Conservation (phyloP, 768 basidiomycete genomes). For the Auricularia heimuer region DNA sequence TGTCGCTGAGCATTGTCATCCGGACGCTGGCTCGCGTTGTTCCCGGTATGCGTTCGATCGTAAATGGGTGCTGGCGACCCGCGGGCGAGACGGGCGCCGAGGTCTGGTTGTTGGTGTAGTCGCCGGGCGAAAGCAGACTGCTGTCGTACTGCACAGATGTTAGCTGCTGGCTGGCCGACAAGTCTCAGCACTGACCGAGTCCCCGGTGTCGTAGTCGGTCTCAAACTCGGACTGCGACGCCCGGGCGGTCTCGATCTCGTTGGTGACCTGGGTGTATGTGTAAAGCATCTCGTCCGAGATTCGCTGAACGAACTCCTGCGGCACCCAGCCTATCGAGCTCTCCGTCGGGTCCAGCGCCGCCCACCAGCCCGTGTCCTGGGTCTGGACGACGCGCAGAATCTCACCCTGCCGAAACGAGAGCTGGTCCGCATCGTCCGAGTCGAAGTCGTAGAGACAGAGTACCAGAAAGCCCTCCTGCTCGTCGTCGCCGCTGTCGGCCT, state of each 20-base stretch:
- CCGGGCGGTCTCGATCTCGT: slow-evolving; percentile 23
- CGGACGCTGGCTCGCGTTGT: background rate
- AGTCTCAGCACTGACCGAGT: background rate
- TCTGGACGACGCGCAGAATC: slow-evolving; percentile 55
- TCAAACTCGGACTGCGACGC: slow-evolving; percentile 34
- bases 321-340: slow-evolving; percentile 62
- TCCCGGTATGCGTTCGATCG: background rate
- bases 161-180: background rate
- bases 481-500: background rate
- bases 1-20: background rate
- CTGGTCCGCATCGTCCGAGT: slow-evolving; percentile 49
- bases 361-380: slow-evolving; percentile 74
- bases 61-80: background rate
- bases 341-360: slow-evolving; percentile 53
- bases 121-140: slow-evolving; percentile 28
- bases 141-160: slow-evolving; percentile 30
- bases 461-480: slow-evolving; percentile 31
- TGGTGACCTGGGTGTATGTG: slow-evolving; percentile 32
- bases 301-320: slow-evolving; percentile 54
- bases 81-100: background rate
- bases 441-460: slow-evolving; percentile 60
- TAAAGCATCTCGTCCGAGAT: slow-evolving; percentile 44
- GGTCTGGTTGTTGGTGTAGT: slow-evolving; percentile 8
- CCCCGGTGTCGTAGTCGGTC: slow-evolving; percentile 10
- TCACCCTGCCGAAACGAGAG: slow-evolving; percentile 58